Percentiles rank a stretch among this genome's conserved stretches.
These are phyloP conservation scores for Botrytis sinoallii DNA, from an alignment of 2,329 filamentous ascomycete species.

Conservation along the genomic window DNA sequence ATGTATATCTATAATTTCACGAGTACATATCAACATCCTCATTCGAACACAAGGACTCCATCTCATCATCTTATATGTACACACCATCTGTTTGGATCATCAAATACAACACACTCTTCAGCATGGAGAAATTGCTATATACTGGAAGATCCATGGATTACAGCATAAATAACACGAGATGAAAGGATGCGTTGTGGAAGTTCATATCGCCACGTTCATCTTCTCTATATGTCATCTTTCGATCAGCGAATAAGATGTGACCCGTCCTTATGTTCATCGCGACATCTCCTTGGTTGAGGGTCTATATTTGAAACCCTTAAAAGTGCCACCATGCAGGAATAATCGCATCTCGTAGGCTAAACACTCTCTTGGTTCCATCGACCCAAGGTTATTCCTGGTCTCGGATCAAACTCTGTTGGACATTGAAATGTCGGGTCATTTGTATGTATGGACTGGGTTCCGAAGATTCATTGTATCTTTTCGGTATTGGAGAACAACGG, in stretches of 20 bases:
- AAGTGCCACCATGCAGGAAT: constrained; percentile 2
- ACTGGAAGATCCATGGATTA: neutral
- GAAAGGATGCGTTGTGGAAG: constrained; percentile 1
- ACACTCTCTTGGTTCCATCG: neutral
- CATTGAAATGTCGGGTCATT: constrained; percentile 1
- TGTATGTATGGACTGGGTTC: neutral
- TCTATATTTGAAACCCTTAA: constrained; percentile 8
- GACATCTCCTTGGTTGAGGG: constrained; percentile 1
- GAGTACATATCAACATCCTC: neutral
- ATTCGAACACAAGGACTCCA: neutral
- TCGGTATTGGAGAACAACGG: neutral
- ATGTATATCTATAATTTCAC: neutral
- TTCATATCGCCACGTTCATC: neutral
- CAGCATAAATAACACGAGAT: constrained; percentile 11
- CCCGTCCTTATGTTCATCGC: neutral
- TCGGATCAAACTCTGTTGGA: neutral
- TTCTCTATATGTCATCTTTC: neutral
- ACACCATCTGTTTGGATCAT: neutral
- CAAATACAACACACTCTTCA: neutral
- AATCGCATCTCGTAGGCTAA: constrained; percentile 3
- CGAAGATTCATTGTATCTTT: neutral
- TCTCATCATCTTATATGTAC: neutral
- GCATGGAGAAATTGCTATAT: neutral
- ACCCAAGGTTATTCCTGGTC: neutral
- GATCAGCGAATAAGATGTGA: neutral